A percentile compares a stretch with the other conserved stretches of the same genome.
phyloP scores from a whole-genome alignment of 768 basidiomycete species.

The Hemileccinum impolitum region DNA sequence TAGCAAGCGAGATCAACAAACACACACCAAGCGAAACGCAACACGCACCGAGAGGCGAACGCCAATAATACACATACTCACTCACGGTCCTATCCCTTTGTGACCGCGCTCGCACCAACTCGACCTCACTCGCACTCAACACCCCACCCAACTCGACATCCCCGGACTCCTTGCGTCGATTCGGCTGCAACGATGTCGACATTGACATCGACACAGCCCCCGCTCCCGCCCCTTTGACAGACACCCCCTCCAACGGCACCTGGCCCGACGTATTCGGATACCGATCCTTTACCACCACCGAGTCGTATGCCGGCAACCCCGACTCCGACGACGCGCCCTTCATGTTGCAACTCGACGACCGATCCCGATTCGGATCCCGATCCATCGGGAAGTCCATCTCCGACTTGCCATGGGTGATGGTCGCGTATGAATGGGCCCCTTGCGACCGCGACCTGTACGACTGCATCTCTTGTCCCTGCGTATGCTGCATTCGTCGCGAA shows the following conservation, averaged over 20 bases:
- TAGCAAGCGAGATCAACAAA: background rate
- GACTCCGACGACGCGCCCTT: no score
- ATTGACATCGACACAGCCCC: background rate
- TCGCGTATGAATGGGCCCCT: slow-evolving; percentile 16
- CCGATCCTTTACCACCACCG: slow-evolving; percentile 16
- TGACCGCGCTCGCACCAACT: slow-evolving; percentile 42
- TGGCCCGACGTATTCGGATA: background rate
- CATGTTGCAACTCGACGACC: no score
- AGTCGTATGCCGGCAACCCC: slow-evolving; percentile 29
- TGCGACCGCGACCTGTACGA: no score
- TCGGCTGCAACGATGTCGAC: slow-evolving; percentile 17
- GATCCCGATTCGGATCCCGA: no score
- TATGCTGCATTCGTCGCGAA: no score
- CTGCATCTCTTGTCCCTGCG: no score
- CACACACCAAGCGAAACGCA: background rate
- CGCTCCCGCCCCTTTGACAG: no score
- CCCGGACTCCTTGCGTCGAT: slow-evolving; percentile 23
- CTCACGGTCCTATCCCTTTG: slow-evolving; percentile 26
- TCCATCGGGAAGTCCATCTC: background rate
- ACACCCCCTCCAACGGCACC: no score
- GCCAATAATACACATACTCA: slow-evolving; percentile 57
- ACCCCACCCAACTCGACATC: slow-evolving; percentile 19
- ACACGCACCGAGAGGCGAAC: slow-evolving; percentile 62
- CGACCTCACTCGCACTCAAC: slow-evolving; percentile 38
- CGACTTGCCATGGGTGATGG: background rate